Conservation (phyloP, 768 basidiomycete species). For the Mycena vitilis region DNA sequence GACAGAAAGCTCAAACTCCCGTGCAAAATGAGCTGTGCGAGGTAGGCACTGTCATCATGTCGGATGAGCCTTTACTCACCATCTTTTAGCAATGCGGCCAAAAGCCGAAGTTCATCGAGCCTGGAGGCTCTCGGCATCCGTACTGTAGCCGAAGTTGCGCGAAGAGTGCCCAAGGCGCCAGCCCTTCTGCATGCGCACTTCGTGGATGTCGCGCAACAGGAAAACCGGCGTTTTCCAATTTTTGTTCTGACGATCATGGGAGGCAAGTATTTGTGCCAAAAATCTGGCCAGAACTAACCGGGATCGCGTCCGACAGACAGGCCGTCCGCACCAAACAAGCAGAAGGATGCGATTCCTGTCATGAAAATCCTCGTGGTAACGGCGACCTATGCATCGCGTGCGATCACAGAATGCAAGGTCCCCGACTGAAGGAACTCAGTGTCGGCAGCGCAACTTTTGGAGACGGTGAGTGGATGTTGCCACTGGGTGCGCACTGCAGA, state of each 20-base stretch:
- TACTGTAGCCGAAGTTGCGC: slow-evolving; percentile 75
- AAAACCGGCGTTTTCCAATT: slow-evolving; percentile 61
- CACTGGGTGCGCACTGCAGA: slow-evolving; percentile 23
- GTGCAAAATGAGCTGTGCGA: slow-evolving; percentile 59
- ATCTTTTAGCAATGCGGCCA: slow-evolving; percentile 63
- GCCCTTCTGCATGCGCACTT: slow-evolving; percentile 57
- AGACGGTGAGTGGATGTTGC: slow-evolving; percentile 55
- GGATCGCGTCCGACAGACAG: slow-evolving; percentile 50
- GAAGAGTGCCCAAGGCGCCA: slow-evolving; percentile 54
- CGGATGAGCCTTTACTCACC: slow-evolving; percentile 25
- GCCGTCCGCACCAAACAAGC: slow-evolving; percentile 62
- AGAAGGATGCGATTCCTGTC: slow-evolving; percentile 63
- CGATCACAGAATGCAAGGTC: slow-evolving; percentile 56
- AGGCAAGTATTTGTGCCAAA: slow-evolving; percentile 51
- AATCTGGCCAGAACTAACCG: slow-evolving; percentile 11
- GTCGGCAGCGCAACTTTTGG: slow-evolving; percentile 61
- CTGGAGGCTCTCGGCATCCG: slow-evolving; percentile 64
- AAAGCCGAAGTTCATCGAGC: slow-evolving; percentile 72
- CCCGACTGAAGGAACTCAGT: slow-evolving; percentile 62
- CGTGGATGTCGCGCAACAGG: slow-evolving; percentile 64
- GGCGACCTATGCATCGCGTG: slow-evolving; percentile 64
- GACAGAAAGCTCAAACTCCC: slow-evolving; percentile 42
- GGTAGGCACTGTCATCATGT: slow-evolving; percentile 32
- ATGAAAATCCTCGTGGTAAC: slow-evolving; percentile 56
- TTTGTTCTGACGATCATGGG: slow-evolving; percentile 70